Conservation (phyloP, 805 yeast genomes). For the Candida boleticola region DNA sequence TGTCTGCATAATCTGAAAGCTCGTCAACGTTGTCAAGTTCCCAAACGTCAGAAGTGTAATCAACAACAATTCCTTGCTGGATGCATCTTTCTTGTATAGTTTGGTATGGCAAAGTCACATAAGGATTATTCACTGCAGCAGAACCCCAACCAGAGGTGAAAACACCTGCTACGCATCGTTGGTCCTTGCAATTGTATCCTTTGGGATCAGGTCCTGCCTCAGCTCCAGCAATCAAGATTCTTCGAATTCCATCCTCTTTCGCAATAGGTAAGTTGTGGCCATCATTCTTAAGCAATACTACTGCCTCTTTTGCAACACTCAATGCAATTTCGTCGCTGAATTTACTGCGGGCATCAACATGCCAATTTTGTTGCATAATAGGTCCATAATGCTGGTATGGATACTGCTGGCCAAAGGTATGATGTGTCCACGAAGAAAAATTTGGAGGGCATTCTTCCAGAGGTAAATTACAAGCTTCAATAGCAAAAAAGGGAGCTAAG, state of each 20-base stretch:
- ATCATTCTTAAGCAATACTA: conserved; percentile 53
- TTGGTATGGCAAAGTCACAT: conserved; percentile 56
- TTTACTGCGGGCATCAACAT: conserved; percentile 50
- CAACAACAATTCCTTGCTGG: conserved; percentile 44
- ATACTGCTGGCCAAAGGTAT: conserved; percentile 52
- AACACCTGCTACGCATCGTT: conserved; percentile 51
- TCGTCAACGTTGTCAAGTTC: conserved; percentile 43
- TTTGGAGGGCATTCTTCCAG: conserved; percentile 40
- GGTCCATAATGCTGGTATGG: conserved; percentile 57
- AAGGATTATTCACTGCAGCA: conserved; percentile 55
- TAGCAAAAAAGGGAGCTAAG: conserved; percentile 53
- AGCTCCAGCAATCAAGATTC: conserved; percentile 47
- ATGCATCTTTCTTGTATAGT: conserved; percentile 50
- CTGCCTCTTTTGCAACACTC: conserved; percentile 55
- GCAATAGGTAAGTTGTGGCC: conserved; percentile 53
- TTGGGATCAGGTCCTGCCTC: conserved; percentile 51
- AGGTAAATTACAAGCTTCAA: conserved; percentile 36
- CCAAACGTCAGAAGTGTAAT: conserved; percentile 45
- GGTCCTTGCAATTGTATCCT: conserved; percentile 56
- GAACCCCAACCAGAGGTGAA: conserved; percentile 66
- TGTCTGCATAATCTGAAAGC: conserved; percentile 48
- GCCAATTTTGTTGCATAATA: conserved; percentile 52
- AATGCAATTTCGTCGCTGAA: conserved; percentile 49
- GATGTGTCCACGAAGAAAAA: conserved; percentile 58
- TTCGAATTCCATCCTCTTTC: conserved; percentile 38